A percentile compares a stretch with the other conserved stretches of the same genome.
Conservation (phyloP, 1,284 basidiomycete species). For the Rugosomyces carneus region DNA sequence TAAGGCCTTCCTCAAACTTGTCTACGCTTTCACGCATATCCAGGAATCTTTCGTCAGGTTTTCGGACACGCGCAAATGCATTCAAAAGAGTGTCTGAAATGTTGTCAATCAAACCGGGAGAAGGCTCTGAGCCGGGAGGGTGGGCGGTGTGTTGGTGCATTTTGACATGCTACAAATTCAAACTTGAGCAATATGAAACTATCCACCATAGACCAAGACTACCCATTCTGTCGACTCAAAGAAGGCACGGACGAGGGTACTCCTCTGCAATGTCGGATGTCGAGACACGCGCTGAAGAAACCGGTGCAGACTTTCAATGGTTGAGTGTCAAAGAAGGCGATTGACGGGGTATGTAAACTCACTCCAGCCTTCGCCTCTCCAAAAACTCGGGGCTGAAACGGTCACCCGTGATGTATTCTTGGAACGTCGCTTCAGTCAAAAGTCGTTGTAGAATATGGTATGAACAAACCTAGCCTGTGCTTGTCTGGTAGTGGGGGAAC, state of each 20-base stretch:
- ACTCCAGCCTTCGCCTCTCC: conserved; percentile 89
- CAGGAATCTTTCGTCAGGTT: conserved; percentile 94
- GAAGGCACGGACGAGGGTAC: conserved; percentile 85
- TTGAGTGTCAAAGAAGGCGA: conserved; percentile 6
- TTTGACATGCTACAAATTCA: conserved; percentile 69
- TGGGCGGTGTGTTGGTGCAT: conserved; percentile 93
- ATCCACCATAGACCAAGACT: conserved; percentile 19
- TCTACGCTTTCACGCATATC: conserved; percentile 89
- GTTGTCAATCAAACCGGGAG: conserved; percentile 84
- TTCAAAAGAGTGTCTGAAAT: conserved; percentile 95
- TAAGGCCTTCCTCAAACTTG: conserved; percentile 90
- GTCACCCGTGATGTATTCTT: conserved; percentile 97
- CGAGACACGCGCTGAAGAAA: conserved; percentile 88
- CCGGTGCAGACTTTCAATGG: conserved; percentile 69
- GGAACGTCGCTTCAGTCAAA: conserved; percentile 4
- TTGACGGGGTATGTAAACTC: conserved; percentile 24
- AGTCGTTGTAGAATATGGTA: conserved; percentile 1
- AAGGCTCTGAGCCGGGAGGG: conserved; percentile 75
- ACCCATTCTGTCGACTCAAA: conserved; percentile 99
- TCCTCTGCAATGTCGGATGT: conserved; percentile 93
- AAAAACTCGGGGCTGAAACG: conserved; percentile 96
- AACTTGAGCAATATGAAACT: conserved; percentile 10
- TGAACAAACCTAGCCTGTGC: conserved; percentile 79
- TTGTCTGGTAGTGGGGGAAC: conserved; percentile 96
- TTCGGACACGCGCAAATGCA: conserved; percentile 90